Conservation (phyloP, 345 rosid genomes). For the Syzygium jambos region DNA sequence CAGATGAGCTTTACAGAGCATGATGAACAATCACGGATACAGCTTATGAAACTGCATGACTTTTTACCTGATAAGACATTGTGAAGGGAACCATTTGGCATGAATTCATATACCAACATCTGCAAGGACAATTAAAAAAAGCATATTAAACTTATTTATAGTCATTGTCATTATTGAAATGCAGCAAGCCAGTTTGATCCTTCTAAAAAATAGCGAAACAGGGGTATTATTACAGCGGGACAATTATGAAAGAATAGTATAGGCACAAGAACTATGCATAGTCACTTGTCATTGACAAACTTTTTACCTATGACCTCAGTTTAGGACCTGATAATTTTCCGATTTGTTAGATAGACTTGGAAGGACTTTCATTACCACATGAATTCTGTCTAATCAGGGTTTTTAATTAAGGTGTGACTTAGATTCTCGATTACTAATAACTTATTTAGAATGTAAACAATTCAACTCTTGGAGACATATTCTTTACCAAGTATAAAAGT, state of each 20-base stretch:
- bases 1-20: background rate
- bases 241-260: background rate
- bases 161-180: background rate
- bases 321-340: background rate
- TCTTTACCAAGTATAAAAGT: background rate
- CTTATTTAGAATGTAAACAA: background rate
- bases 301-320: background rate
- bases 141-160: background rate
- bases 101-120: conserved; percentile 94
- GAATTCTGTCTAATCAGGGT: background rate
- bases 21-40: background rate
- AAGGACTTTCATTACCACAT: background rate
- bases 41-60: background rate
- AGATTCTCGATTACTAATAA: background rate
- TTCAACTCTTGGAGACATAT: background rate
- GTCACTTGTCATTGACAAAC: background rate
- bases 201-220: background rate
- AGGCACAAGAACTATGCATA: background rate
- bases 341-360: background rate
- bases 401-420: background rate
- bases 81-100: conserved; percentile 83
- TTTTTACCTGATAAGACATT: conserved; percentile 64
- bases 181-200: background rate
- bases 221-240: background rate
- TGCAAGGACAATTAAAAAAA: conserved; percentile 5